A percentile compares a stretch with the other conserved stretches of the same genome.
Evolutionary conservation across 495 filamentous ascomycete species (phyloP).

Genomic region (Talaromyces thailandensis): DNA sequence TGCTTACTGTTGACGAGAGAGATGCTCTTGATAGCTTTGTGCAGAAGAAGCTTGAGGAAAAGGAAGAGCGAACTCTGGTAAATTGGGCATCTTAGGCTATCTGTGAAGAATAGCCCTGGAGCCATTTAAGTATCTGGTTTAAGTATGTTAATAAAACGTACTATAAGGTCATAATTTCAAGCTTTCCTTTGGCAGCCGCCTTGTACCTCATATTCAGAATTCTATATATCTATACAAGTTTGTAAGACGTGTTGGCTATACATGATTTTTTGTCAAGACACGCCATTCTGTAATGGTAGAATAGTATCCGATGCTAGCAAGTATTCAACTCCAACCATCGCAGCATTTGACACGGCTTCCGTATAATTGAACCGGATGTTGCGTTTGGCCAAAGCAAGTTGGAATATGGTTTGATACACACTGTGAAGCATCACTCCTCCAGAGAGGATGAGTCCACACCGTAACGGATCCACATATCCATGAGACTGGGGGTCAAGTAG

Average conservation of each 20-base stretch:
- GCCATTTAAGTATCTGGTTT: not conserved
- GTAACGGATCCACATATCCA: slow-evolving; percentile 9
- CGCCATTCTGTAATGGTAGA: not conserved
- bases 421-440: slow-evolving; percentile 19
- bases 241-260: not conserved
- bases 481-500: slow-evolving; percentile 11
- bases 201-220: not conserved
- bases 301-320: not conserved
- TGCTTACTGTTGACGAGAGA: slow-evolving; percentile 9
- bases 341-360: slow-evolving; percentile 1
- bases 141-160: not conserved
- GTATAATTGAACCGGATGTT: slow-evolving; percentile 1
- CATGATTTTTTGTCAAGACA: not conserved
- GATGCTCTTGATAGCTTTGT: slow-evolving; percentile 8
- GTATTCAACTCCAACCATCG: slow-evolving; percentile 5
- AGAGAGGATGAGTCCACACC: slow-evolving; percentile 15
- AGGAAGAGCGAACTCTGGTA: not conserved
- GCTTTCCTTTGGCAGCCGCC: not conserved
- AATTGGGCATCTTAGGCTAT: not conserved
- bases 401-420: slow-evolving; percentile 11
- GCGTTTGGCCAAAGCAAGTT: not conserved
- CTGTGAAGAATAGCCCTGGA: not conserved
- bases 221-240: not conserved
- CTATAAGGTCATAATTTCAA: not conserved
- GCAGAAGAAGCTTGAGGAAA: slow-evolving; percentile 6